These are phyloP conservation scores for Carex arenaria DNA, from an alignment of 202 grass and related monocot genomes.

Conservation along the genomic window DNA sequence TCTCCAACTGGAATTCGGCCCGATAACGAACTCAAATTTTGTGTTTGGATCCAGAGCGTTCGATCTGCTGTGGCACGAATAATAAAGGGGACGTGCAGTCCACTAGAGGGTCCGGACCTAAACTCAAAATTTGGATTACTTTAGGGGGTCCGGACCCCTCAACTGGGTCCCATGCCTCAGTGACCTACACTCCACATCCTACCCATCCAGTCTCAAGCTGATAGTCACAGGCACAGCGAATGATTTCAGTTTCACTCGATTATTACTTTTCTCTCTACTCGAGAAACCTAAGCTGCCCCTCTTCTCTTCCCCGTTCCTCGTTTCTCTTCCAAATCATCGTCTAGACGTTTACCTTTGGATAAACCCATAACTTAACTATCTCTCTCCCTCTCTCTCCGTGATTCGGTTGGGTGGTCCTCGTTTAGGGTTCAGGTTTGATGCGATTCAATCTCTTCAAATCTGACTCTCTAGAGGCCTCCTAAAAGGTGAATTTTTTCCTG, in stretches of 20 bases:
- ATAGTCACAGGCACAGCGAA: background rate
- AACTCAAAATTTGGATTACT: too few species aligned
- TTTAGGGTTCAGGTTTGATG: background rate
- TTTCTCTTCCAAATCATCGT: background rate
- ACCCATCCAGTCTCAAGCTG: background rate
- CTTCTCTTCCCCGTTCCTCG: background rate
- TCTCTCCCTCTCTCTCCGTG: background rate
- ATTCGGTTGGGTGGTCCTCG: background rate
- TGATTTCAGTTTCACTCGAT: constrained; percentile 8
- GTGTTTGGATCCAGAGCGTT: too few species aligned
- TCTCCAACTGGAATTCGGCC: background rate
- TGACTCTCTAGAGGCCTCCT: background rate
- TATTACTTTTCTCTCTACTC: constrained; percentile 2
- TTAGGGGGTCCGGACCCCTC: too few species aligned
- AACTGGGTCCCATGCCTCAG: background rate
- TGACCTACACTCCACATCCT: background rate
- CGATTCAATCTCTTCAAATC: constrained; percentile 9
- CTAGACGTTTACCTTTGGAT: background rate
- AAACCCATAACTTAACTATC: background rate
- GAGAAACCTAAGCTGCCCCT: background rate
- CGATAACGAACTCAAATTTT: too few species aligned
- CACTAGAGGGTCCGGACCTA: too few species aligned
- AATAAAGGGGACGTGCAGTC: too few species aligned
- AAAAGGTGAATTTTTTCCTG: background rate
- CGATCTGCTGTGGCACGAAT: too few species aligned